phyloP scores from a whole-genome alignment of 1,284 basidiomycete species.

The Boletellus deceptivus region DNA sequence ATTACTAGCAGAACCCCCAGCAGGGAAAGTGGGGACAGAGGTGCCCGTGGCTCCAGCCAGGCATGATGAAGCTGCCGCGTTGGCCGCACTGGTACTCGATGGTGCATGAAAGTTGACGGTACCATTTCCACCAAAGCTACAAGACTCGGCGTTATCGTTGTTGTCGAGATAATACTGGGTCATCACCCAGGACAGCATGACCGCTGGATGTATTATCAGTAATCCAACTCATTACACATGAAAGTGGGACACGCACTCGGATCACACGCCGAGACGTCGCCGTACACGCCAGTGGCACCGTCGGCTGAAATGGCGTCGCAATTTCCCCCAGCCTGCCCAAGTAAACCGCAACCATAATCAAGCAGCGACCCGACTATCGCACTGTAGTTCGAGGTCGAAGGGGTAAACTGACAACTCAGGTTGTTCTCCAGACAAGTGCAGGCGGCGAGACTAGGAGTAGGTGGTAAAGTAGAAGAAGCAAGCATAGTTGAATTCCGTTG shows the following conservation, averaged over 20 bases:
- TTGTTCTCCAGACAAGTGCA: constrained; percentile 73
- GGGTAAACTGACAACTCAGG: constrained; percentile 72
- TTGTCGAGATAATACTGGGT: constrained; percentile 73
- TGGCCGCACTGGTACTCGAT: constrained; percentile 51
- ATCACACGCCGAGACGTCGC: constrained; percentile 71
- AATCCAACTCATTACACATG: neutral
- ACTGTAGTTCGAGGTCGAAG: constrained; percentile 61
- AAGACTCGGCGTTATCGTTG: constrained; percentile 57
- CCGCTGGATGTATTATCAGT: constrained; percentile 39
- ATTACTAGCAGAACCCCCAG: constrained; percentile 19
- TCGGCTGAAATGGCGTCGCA: constrained; percentile 74
- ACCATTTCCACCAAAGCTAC: constrained; percentile 82
- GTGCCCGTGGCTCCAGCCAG: constrained; percentile 66
- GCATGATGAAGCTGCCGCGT: constrained; percentile 68
- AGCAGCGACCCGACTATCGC: constrained; percentile 67
- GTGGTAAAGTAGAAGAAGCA: constrained; percentile 71
- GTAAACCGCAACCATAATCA: constrained; percentile 66
- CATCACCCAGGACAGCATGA: constrained; percentile 84
- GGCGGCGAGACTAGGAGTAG: constrained; percentile 78
- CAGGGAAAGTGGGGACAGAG: constrained; percentile 60
- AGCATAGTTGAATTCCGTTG: constrained; percentile 55
- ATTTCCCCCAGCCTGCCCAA: constrained; percentile 57
- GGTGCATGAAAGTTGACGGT: constrained; percentile 66
- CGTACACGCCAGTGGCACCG: constrained; percentile 76
- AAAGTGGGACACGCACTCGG: constrained; percentile 50